Evolutionary conservation across 1,139 yeast species (phyloP), one percentile per base, ranked within the genome.

Genomic region (Pichia sp.): DNA sequence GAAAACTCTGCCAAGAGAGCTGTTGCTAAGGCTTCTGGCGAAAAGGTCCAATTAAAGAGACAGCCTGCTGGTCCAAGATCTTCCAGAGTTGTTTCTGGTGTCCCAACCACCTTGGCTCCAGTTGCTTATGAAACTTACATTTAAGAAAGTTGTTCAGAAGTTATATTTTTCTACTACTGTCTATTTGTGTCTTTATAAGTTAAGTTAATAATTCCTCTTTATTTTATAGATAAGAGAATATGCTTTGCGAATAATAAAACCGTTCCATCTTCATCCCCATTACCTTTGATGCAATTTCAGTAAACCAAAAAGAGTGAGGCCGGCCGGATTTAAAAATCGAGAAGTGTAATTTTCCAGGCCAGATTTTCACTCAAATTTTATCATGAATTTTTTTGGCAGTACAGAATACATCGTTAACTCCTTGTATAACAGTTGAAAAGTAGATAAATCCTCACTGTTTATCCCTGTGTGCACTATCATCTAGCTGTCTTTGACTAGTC

Each of bases 111-210:
- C 72, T 87, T 93, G 79, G 95, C 97, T 75, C 98, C 99, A 79
- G 93, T 90, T 80, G 87, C 99, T 75, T 93, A 93, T 87, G 99
- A 95, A 85, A 93, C 98, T 75, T 90, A 85, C 87, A 93, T 93
- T 81, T 93, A 90, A 85, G 72, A 71, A 53, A 53, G 47, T 45
- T 54, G 53, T 31, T 49, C 31, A 19, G 23, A 30, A 13, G 13
- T 43, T 15, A 15, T 8, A 13, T 19, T 42, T 42, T 45, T 45
- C 36, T 16, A 19, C 32, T 47, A 44, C 47, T 47, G 23, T 45
- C 45, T 46, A 19, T 52, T 41, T 54, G 56, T 51, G 50, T 51
- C 51, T 51, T 47, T 50, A 49, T 49, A 54, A 52, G 52, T 49
- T 48, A 49, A 54, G 54, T 51, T 48, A 53, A 40, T 49, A 45